Conservation (phyloP, 495 filamentous ascomycete species). For the Echria macrotheca region DNA sequence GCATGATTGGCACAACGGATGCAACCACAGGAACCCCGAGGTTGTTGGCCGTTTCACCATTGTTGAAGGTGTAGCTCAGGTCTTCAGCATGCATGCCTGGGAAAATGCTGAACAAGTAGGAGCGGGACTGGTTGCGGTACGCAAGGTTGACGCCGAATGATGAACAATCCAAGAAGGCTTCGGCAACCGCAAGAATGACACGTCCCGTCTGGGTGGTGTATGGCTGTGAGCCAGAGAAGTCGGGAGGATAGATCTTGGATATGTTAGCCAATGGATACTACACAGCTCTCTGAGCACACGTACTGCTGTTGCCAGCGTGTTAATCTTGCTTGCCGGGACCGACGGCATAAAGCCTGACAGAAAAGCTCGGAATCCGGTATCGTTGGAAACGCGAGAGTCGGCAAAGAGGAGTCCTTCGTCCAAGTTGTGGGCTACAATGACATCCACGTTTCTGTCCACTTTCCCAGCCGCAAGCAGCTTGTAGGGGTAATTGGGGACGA, state of each 20-base stretch:
- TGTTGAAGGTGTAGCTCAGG: conserved; percentile 9
- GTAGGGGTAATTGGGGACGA: background rate
- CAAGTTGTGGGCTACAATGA: conserved; percentile 7
- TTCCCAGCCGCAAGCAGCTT: background rate
- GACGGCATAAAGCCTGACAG: conserved; percentile 3
- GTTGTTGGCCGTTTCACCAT: background rate
- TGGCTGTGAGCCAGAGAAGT: conserved; percentile 1
- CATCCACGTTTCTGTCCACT: background rate
- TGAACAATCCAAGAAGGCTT: conserved; percentile 2
- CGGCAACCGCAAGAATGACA: background rate
- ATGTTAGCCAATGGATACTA: too few species aligned
- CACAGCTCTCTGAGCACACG: too few species aligned
- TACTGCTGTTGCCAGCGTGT: background rate
- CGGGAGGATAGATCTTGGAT: conserved; percentile 6
- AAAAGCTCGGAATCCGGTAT: conserved; percentile 7
- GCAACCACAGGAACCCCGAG: background rate
- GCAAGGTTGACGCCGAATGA: conserved; percentile 1
- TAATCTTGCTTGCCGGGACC: background rate
- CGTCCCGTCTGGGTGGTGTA: conserved; percentile 5
- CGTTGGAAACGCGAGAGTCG: conserved; percentile 6
- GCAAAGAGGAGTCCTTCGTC: conserved; percentile 12
- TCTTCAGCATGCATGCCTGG: conserved; percentile 13
- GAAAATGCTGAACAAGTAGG: conserved; percentile 1
- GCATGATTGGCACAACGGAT: background rate
- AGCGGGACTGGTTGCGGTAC: conserved; percentile 3